Conservation (phyloP, 495 filamentous ascomycete genomes). For the Penicillium psychrofluorescens region DNA sequence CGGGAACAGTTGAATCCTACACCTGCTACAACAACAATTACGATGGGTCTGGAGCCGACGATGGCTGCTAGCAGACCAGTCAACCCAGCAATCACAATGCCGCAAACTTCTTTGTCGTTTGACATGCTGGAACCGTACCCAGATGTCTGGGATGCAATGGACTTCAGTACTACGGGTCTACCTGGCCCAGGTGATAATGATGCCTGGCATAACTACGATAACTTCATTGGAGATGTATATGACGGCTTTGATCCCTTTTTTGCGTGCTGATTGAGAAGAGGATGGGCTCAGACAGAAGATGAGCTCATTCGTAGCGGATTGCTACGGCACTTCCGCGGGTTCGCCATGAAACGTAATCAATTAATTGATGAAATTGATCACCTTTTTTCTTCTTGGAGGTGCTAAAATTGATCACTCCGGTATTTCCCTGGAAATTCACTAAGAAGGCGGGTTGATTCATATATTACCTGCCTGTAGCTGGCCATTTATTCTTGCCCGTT, state of each 20-base stretch:
- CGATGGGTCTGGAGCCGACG: not conserved
- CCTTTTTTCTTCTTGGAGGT: no score
- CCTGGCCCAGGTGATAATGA: constrained; percentile 9
- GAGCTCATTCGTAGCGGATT: no score
- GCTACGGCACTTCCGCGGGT: no score
- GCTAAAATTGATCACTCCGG: no score
- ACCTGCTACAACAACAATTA: not conserved
- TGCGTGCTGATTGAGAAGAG: not conserved
- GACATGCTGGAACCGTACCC: constrained; percentile 16
- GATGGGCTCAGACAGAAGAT: no score
- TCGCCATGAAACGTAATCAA: no score
- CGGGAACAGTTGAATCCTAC: not conserved
- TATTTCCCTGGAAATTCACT: no score
- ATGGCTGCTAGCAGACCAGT: not conserved
- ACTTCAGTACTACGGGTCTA: constrained; percentile 6
- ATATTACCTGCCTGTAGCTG: no score
- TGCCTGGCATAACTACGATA: constrained; percentile 27
- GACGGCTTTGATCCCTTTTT: constrained; percentile 17
- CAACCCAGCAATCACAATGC: not conserved
- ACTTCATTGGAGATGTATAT: constrained; percentile 26
- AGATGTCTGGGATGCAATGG: constrained; percentile 27
- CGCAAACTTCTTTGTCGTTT: not conserved
- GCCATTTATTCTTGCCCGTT: constrained; percentile 28
- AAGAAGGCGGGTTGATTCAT: no score
- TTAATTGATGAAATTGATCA: no score